These are phyloP conservation scores for Pholiota microspora DNA, from an alignment of 768 basidiomycete genomes.

Conservation along the genomic window DNA sequence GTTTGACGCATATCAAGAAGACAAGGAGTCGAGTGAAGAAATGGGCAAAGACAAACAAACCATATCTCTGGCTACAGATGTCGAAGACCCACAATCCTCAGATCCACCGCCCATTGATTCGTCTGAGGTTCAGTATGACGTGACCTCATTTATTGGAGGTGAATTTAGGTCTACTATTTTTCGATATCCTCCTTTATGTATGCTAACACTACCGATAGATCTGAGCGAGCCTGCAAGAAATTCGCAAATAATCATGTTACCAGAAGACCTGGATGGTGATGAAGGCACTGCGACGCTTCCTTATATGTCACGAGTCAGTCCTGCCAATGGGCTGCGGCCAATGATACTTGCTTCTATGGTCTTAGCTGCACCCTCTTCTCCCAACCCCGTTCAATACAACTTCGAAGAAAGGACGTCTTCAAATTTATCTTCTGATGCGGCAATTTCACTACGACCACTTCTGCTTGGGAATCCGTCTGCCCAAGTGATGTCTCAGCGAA, in stretches of 20 bases:
- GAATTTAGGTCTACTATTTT: slow-evolving; percentile 17
- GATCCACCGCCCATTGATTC: slow-evolving; percentile 30
- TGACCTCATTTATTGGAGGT: slow-evolving; percentile 72
- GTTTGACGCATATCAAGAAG: not conserved
- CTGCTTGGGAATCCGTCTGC: slow-evolving; percentile 31
- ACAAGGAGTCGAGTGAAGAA: not conserved
- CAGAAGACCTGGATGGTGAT: slow-evolving; percentile 1
- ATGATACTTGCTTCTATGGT: slow-evolving; percentile 24
- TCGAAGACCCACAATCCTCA: slow-evolving; percentile 5
- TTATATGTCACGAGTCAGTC: slow-evolving; percentile 6
- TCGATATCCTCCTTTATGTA: not conserved
- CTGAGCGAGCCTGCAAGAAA: slow-evolving; percentile 6
- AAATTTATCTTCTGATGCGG: not conserved
- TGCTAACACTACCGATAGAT: not conserved
- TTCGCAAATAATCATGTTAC: not conserved
- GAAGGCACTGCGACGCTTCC: slow-evolving; percentile 4
- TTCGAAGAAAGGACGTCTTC: not conserved
- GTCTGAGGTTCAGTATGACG: slow-evolving; percentile 60
- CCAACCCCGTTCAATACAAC: not conserved
- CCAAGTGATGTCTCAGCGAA: slow-evolving; percentile 17
- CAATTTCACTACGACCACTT: slow-evolving; percentile 24
- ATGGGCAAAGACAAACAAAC: not conserved
- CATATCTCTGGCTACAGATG: not conserved
- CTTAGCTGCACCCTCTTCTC: not conserved
- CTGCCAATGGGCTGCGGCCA: slow-evolving; percentile 17